These are phyloP conservation scores for Arthrocladium fulminans DNA, from an alignment of 2,329 filamentous ascomycete species.

Conservation along the genomic window DNA sequence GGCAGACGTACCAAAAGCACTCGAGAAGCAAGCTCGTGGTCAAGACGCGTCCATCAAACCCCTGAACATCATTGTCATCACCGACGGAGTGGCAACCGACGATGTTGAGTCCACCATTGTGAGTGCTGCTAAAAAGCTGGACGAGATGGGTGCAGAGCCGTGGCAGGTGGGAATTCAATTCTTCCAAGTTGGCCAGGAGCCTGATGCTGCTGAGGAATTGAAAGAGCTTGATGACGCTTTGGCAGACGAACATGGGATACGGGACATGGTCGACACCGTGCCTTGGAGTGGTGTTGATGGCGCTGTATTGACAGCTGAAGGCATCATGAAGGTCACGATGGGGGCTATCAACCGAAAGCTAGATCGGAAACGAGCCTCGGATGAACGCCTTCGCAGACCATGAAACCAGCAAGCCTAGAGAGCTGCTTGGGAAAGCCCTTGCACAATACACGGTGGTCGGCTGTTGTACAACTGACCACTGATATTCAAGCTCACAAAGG, in stretches of 20 bases:
- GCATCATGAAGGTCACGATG: slow-evolving; percentile 72
- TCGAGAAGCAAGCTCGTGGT: slow-evolving; percentile 33
- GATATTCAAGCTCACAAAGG: no score
- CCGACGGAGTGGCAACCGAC: slow-evolving; percentile 74
- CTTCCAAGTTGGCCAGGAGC: slow-evolving; percentile 80
- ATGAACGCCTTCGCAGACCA: neutral
- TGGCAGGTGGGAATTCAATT: slow-evolving; percentile 92
- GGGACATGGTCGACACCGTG: slow-evolving; percentile 90
- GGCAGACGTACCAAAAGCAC: slow-evolving; percentile 40
- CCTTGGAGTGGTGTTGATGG: slow-evolving; percentile 53
- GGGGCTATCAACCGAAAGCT: slow-evolving; percentile 63
- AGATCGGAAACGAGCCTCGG: slow-evolving; percentile 37
- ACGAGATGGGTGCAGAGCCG: slow-evolving; percentile 58
- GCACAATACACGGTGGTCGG: no score
- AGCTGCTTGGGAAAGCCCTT: neutral
- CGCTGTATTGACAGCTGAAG: slow-evolving; percentile 53
- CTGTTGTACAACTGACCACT: no score
- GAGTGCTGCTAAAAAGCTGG: slow-evolving; percentile 58
- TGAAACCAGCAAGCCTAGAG: no score
- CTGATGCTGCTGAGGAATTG: slow-evolving; percentile 55
- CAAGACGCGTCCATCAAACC: slow-evolving; percentile 51
- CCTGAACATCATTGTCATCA: slow-evolving; percentile 86
- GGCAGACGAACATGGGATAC: slow-evolving; percentile 47
- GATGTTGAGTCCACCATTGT: slow-evolving; percentile 66
- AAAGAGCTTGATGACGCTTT: slow-evolving; percentile 67